Evolutionary conservation across 495 filamentous ascomycete species (phyloP).

Genomic region (Parathielavia appendiculata): DNA sequence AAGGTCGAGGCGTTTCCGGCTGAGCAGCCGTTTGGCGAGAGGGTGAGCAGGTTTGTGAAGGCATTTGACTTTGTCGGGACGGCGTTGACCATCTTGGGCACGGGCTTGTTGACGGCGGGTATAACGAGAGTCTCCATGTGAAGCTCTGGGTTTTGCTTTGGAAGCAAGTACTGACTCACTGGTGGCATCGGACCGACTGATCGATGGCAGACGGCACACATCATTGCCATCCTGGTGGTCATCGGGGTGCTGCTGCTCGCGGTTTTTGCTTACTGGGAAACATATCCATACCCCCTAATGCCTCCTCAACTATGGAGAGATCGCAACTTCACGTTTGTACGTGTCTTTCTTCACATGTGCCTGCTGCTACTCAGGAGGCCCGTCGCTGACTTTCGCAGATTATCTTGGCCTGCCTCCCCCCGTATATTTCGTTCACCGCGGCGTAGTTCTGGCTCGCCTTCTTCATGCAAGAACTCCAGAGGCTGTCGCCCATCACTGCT

Average conservation of each 20-base stretch:
- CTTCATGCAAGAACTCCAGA: constrained; percentile 51
- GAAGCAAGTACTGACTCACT: constrained; percentile 3
- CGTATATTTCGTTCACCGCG: constrained; percentile 49
- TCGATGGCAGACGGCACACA: constrained; percentile 58
- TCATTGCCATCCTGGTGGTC: constrained; percentile 57
- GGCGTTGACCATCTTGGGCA: constrained; percentile 56
- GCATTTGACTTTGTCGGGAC: constrained; percentile 60
- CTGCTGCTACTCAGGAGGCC: not conserved
- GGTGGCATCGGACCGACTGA: constrained; percentile 42
- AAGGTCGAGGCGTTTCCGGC: constrained; percentile 45
- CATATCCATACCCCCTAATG: constrained; percentile 47
- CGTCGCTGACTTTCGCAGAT: constrained; percentile 39
- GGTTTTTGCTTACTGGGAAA: constrained; percentile 58
- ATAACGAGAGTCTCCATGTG: constrained; percentile 60
- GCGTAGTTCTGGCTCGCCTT: constrained; percentile 51
- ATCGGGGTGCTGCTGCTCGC: constrained; percentile 53
- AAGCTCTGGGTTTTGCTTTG: not conserved
- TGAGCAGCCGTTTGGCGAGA: constrained; percentile 42
- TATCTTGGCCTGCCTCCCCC: constrained; percentile 46
- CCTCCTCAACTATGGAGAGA: constrained; percentile 53
- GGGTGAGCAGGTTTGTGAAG: constrained; percentile 42
- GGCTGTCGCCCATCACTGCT: constrained; percentile 45
- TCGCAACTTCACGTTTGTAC: constrained; percentile 48
- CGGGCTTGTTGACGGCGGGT: constrained; percentile 58
- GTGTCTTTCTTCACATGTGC: too few relatives aligned